phyloP scores from a whole-genome alignment of 2,329 filamentous ascomycete species.

The Lasiodiplodia sp. region DNA sequence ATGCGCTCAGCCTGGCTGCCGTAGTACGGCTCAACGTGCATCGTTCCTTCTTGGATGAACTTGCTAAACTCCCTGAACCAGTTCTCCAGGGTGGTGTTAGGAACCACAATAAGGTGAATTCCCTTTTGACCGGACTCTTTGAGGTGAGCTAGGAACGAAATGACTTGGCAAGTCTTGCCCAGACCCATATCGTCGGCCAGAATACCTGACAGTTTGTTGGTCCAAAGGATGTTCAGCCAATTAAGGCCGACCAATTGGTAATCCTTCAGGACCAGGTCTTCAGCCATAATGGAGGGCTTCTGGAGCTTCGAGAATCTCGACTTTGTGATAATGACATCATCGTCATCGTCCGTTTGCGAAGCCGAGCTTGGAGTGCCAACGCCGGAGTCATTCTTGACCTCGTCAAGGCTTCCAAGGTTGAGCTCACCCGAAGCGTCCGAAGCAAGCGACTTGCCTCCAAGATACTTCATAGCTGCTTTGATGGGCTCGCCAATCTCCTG shows the following conservation, averaged over 20 bases:
- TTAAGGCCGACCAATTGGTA: slow-evolving; percentile 96
- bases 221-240: slow-evolving; percentile 87
- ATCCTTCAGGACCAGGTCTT: slow-evolving; percentile 81
- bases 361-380: slow-evolving; percentile 67
- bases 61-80: slow-evolving; percentile 90
- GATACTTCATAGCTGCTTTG: slow-evolving; percentile 68
- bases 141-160: slow-evolving; percentile 86
- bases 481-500: slow-evolving; percentile 74
- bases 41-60: slow-evolving; percentile 72
- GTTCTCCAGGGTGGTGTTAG: slow-evolving; percentile 92
- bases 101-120: slow-evolving; percentile 86
- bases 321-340: slow-evolving; percentile 45
- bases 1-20: slow-evolving; percentile 73
- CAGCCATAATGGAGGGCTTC: slow-evolving; percentile 80
- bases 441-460: slow-evolving; percentile 68
- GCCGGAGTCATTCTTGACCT: slow-evolving; percentile 64
- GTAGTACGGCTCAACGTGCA: slow-evolving; percentile 75
- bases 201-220: slow-evolving; percentile 82
- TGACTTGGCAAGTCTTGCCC: slow-evolving; percentile 97
- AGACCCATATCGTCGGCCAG: slow-evolving; percentile 95
- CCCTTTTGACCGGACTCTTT: slow-evolving; percentile 73
- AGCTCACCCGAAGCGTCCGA: slow-evolving; percentile 65
- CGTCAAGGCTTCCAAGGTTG: slow-evolving; percentile 63
- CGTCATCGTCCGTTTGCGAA: slow-evolving; percentile 51
- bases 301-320: slow-evolving; percentile 57